Percentiles rank a stretch among this genome's conserved stretches.
phyloP scores from a whole-genome alignment of 1,284 basidiomycete species.

The Hemileia vastatrix region DNA sequence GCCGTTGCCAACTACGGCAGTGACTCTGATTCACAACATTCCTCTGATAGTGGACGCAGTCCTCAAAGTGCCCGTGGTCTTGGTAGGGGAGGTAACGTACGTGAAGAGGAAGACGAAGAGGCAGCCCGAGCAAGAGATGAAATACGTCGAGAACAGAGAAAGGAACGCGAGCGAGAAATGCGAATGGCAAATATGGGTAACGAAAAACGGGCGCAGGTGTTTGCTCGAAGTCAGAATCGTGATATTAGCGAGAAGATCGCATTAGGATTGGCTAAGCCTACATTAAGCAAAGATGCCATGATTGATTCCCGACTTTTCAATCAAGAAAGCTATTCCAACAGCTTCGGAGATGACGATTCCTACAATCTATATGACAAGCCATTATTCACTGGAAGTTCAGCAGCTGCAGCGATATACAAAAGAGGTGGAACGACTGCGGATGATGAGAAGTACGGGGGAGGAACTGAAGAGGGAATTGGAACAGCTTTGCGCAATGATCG shows the following conservation, averaged over 20 bases:
- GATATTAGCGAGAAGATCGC: constrained; percentile 99
- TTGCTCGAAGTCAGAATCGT: constrained; percentile 89
- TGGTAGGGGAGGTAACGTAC: neutral
- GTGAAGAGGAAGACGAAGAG: constrained; percentile 62
- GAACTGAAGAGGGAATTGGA: constrained; percentile 84
- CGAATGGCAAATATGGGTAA: constrained; percentile 99
- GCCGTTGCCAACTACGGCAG: constrained; percentile 56
- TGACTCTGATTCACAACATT: constrained; percentile 23
- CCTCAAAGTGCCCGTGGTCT: constrained; percentile 8
- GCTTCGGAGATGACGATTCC: constrained; percentile 81
- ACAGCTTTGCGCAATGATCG: constrained; percentile 85
- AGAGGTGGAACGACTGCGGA: constrained; percentile 56
- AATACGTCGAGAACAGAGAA: constrained; percentile 81
- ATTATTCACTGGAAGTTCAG: constrained; percentile 87
- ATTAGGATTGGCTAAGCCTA: constrained; percentile 91
- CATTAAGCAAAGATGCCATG: constrained; percentile 88
- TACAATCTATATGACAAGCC: constrained; percentile 93
- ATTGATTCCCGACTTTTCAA: constrained; percentile 95
- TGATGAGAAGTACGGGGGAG: constrained; percentile 79
- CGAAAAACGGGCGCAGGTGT: constrained; percentile 87
- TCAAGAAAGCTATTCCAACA: constrained; percentile 69
- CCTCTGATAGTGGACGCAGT: constrained; percentile 2
- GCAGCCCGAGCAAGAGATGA: constrained; percentile 74
- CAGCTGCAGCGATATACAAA: constrained; percentile 95
- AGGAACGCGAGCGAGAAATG: constrained; percentile 91